Conservation (phyloP, 306 rosid genomes). For the Luffa acutangula region DNA sequence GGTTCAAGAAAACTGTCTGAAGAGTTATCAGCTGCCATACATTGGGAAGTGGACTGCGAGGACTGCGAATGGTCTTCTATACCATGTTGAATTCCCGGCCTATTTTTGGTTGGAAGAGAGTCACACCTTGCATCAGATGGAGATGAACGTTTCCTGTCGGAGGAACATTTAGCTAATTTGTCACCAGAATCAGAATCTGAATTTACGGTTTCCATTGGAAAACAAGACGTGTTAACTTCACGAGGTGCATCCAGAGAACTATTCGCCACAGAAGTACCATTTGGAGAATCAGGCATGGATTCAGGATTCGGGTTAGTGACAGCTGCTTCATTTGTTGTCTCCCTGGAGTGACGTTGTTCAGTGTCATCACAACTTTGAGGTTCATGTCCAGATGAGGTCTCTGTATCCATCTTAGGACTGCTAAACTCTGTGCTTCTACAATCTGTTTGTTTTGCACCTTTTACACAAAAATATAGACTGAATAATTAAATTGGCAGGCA, state of each 20-base stretch:
- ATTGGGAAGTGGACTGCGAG: conserved; percentile 17
- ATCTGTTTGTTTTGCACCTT: conserved; percentile 38
- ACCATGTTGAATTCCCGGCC: conserved; percentile 2
- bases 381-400: conserved; percentile 33
- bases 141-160: conserved; percentile 24
- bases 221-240: conserved; percentile 19
- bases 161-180: conserved; percentile 18
- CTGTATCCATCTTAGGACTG: conserved; percentile 28
- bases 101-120: conserved; percentile 6
- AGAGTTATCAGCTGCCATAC: conserved; percentile 13
- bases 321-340: conserved; percentile 25
- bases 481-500: neutral
- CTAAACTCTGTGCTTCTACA: conserved; percentile 19
- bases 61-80: conserved; percentile 14
- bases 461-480: neutral
- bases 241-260: conserved; percentile 32
- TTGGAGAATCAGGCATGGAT: conserved; percentile 11
- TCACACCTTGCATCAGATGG: conserved; percentile 14
- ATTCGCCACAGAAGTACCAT: conserved; percentile 15
- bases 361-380: conserved; percentile 31
- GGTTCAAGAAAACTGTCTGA: conserved; percentile 19
- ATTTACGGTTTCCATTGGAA: conserved; percentile 10
- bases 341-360: conserved; percentile 25
- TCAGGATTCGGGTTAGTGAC: conserved; percentile 15
- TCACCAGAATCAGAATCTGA: conserved; percentile 31